Evolutionary conservation across 2,329 filamentous ascomycete genomes (phyloP).

Genomic region (Lecanicillium sp.): DNA sequence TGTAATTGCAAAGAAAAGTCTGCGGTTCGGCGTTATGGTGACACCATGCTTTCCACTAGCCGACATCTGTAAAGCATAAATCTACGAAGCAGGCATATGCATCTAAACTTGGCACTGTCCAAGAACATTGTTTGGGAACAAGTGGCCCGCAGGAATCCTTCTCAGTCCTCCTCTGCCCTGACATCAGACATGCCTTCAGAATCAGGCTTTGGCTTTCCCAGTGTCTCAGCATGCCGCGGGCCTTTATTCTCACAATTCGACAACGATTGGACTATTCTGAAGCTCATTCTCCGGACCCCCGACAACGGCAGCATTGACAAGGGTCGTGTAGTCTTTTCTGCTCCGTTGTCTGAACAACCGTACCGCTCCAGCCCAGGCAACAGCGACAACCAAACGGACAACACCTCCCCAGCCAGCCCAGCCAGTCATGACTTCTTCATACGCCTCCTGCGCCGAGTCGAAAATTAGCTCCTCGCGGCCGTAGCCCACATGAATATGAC

Average conservation of each 20-base stretch:
- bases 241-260: slow-evolving; percentile 1
- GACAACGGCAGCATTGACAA: slow-evolving; percentile 1
- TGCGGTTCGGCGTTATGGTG: no score
- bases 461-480: background rate
- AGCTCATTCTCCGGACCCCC: background rate
- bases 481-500: background rate
- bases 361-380: background rate
- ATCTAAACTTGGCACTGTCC: no score
- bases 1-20: no score
- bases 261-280: background rate
- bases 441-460: background rate
- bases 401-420: slow-evolving; percentile 1
- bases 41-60: no score
- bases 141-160: no score
- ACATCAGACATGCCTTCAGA: no score
- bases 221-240: no score
- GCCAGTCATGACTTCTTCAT: background rate
- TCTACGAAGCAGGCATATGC: no score
- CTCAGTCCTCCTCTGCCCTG: no score
- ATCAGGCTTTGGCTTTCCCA: no score
- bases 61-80: no score
- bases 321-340: background rate
- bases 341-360: background rate
- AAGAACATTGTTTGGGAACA: no score
- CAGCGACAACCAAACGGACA: background rate